Conservation (phyloP, 331 rosid species). For the Spiraea crenata region DNA sequence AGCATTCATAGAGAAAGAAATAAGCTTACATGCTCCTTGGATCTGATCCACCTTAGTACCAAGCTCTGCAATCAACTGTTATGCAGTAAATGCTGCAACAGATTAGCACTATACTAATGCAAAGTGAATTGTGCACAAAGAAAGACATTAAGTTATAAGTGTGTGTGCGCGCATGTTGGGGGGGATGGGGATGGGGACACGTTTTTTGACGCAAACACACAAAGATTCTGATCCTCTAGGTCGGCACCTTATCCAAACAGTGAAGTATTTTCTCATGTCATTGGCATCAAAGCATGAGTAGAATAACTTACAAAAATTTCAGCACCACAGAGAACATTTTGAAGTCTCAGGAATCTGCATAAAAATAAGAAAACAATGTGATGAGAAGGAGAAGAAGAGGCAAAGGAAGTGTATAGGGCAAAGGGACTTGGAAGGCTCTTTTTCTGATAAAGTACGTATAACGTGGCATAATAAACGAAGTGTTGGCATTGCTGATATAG, state of each 20-base stretch:
- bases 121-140: conserved; percentile 27
- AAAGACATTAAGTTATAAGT: conserved; percentile 13
- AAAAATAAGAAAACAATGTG: conserved; percentile 28
- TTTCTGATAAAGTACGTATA: conserved; percentile 14
- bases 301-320: conserved; percentile 70
- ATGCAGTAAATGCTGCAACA: conserved; percentile 67
- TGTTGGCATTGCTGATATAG: conserved; percentile 61
- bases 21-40: conserved; percentile 70
- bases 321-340: conserved; percentile 52
- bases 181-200: no score
- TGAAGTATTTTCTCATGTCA: not conserved
- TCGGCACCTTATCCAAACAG: no score
- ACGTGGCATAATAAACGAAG: conserved; percentile 67
- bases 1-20: conserved; percentile 14
- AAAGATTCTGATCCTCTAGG: no score
- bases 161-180: no score
- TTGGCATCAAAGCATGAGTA: conserved; percentile 13
- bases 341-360: conserved; percentile 70
- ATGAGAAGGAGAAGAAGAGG: conserved; percentile 15
- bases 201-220: no score
- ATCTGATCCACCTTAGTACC: conserved; percentile 64
- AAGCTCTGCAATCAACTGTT: conserved; percentile 63
- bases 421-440: no score
- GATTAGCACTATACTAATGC: conserved; percentile 14
- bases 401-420: no score